Base-by-base conservation (phyloP, 1,284 basidiomycete species). In the Ganoderma boninense region DNA sequence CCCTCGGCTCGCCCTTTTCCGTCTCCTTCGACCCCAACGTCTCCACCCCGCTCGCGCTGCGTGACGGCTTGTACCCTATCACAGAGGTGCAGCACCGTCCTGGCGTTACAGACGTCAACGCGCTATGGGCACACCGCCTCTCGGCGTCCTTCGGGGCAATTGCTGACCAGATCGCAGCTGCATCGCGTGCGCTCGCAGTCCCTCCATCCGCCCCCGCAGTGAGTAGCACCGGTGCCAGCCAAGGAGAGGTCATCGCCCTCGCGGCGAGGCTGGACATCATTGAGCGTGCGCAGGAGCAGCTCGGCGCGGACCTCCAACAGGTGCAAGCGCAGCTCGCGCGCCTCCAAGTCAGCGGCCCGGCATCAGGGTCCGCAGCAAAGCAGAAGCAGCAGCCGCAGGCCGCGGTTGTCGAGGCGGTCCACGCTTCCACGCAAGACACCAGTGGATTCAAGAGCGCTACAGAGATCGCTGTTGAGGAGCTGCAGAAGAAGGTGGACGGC, bases 111-210 rank as follows among this genome's bases (percentile, higher is more conserved):
- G 70, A 70, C 38, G 65, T 20, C 29, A 67, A 38, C 69, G 65
- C 72, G 59, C 71, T 75, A 6, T 79, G 78, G 79, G 72, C 74
- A 10, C 72, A 75, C 59, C 73, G 76, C 61, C 77, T 85, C 61
- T 82, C 83, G 0, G 74, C 79, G 23, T 82, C 82, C 20, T 83
- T 85, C 66, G 79, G 78, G 10, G 78, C 80, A 20, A 81, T 85
- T 74, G 83, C 83, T 3, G 78, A 80, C 32, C 83, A 85, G 74
- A 84, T 85, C 69, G 77, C 79, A 16, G 82, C 81, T 0, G 82
- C 84, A 18, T 83, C 82, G 26, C 80, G 81, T 44, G 81, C 82
- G 6, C 79, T 85, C 61, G 79, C 80, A 16, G 76, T 82, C 26
- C 69, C 72, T 35, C 23, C 43, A 5, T 7, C 63, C 16, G 64